Conservation (phyloP, 371 early-diverging fungal genomes). For the Amoeboradix gromovi region DNA sequence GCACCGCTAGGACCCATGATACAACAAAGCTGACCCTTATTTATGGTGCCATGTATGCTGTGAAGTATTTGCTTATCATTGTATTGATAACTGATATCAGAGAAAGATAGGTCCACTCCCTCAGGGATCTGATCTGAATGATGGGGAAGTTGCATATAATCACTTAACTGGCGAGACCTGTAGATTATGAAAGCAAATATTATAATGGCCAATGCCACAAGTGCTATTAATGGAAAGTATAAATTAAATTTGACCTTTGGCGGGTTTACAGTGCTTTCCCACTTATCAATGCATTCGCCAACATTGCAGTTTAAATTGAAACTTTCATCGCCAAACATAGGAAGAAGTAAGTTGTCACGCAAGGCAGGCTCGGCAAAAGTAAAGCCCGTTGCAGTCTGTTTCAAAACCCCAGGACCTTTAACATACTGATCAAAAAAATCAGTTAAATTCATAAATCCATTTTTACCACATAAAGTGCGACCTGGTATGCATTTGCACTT, state of each 20-base stretch:
- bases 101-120: neutral
- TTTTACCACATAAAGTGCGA: neutral
- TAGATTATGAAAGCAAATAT: neutral
- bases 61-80: constrained; percentile 19
- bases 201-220: neutral
- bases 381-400: neutral
- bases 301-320: constrained; percentile 1
- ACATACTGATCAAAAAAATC: neutral
- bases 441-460: neutral
- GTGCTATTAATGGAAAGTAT: constrained; percentile 1
- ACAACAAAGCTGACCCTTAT: constrained; percentile 52
- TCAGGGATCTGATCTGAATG: neutral
- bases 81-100: neutral
- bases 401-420: constrained; percentile 1
- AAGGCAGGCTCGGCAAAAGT: neutral
- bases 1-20: constrained; percentile 37
- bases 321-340: neutral
- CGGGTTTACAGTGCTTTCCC: neutral
- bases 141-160: neutral
- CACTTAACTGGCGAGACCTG: neutral
- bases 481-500: neutral
- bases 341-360: neutral
- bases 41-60: constrained; percentile 32
- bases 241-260: too few relatives aligned
- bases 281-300: constrained; percentile 1